phyloP scores from a whole-genome alignment of 768 basidiomycete species.

The Trametes cinnabarina region DNA sequence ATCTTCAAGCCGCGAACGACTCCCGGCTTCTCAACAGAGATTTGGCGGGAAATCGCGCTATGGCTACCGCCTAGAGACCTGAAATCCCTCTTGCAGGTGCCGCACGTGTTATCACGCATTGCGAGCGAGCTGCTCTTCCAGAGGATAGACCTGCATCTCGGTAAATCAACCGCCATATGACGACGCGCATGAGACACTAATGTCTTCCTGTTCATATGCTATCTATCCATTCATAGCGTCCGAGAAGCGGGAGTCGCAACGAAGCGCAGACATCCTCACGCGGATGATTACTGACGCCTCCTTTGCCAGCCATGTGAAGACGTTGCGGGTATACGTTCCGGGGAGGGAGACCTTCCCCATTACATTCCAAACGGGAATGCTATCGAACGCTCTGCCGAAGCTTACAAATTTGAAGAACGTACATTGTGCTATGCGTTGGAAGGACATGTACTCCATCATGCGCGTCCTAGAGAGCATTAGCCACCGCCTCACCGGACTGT shows the following conservation, averaged over 20 bases:
- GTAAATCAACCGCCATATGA: slow-evolving; percentile 25
- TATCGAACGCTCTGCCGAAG: slow-evolving; percentile 66
- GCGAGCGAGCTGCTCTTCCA: slow-evolving; percentile 67
- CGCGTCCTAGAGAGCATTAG: slow-evolving; percentile 49
- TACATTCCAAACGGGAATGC: slow-evolving; percentile 69
- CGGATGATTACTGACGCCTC: slow-evolving; percentile 58
- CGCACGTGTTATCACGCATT: slow-evolving; percentile 64
- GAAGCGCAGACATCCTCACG: slow-evolving; percentile 69
- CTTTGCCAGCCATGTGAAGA: slow-evolving; percentile 58
- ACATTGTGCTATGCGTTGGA: slow-evolving; percentile 56
- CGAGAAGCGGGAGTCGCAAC: slow-evolving; percentile 55
- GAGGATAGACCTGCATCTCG: slow-evolving; percentile 63
- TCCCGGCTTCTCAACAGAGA: slow-evolving; percentile 61
- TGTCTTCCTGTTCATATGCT: not conserved
- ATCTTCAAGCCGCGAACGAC: slow-evolving; percentile 40
- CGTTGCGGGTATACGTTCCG: slow-evolving; percentile 57
- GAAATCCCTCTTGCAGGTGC: slow-evolving; percentile 60
- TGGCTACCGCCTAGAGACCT: slow-evolving; percentile 65
- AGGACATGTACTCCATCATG: slow-evolving; percentile 51
- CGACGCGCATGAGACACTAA: not conserved
- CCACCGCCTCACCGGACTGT: slow-evolving; percentile 55
- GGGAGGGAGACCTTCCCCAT: slow-evolving; percentile 48
- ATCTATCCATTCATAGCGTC: slow-evolving; percentile 32
- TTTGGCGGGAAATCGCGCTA: slow-evolving; percentile 68
- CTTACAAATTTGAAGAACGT: slow-evolving; percentile 57